Percentiles rank a stretch among this genome's conserved stretches.
Conservation (phyloP, 2,329 filamentous ascomycete species). For the Coleophoma cylindrospora region DNA sequence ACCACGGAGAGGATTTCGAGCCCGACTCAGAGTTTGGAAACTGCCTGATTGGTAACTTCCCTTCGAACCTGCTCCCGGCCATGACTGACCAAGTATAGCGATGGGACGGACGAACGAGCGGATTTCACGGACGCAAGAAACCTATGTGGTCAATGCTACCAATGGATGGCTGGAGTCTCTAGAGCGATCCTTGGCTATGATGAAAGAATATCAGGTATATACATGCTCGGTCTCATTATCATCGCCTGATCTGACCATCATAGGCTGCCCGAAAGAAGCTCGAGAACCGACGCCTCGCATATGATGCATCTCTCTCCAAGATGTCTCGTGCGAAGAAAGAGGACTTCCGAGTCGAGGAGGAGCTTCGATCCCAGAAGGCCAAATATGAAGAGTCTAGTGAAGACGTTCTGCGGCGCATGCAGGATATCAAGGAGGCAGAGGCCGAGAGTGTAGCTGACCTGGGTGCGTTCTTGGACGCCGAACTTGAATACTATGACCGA, state of each 20-base stretch:
- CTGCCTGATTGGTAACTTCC: constrained; percentile 61
- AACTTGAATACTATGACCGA: constrained; percentile 86
- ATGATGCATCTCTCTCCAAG: constrained; percentile 84
- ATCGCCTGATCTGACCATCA: constrained; percentile 15
- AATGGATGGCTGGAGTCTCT: constrained; percentile 87
- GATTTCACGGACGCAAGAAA: constrained; percentile 79
- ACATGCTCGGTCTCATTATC: background rate
- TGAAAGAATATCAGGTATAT: constrained; percentile 94
- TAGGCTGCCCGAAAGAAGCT: constrained; percentile 87
- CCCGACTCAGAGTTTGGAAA: constrained; percentile 86
- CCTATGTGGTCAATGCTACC: constrained; percentile 72
- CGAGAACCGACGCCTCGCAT: constrained; percentile 81
- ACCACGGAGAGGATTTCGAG: constrained; percentile 90
- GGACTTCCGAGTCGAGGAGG: constrained; percentile 89
- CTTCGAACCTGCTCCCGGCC: background rate
- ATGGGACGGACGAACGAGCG: constrained; percentile 86
- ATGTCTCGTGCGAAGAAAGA: constrained; percentile 92
- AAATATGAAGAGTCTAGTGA: constrained; percentile 96
- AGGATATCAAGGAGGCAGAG: constrained; percentile 93
- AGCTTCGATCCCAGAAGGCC: constrained; percentile 82
- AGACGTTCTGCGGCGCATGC: constrained; percentile 87
- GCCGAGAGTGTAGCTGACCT: constrained; percentile 77
- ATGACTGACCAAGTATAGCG: constrained; percentile 35
- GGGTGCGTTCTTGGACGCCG: constrained; percentile 76
- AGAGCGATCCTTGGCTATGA: constrained; percentile 83